Base-by-base conservation (phyloP, 371 early-diverging fungal genomes). In the Syncephalis plumigaleata region DNA sequence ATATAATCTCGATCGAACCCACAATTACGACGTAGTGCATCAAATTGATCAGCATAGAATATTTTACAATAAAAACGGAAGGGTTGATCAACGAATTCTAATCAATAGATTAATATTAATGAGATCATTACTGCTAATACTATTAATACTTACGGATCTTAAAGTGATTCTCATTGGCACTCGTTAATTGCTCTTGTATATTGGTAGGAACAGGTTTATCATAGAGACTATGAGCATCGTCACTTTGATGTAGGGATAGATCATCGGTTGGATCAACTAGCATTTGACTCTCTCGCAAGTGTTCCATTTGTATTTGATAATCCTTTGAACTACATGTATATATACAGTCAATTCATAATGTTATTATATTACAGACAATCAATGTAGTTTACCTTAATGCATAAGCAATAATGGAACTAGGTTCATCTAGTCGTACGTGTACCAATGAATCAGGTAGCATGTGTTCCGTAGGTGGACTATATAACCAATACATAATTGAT, bases 31-130 rank as follows among this genome's bases (percentile, higher is more conserved):
- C 96, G 68, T 42, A 95, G 61, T 1, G 81, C 81, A 52, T 91
- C 89, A 60, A 95, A 95, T 55, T 93, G 88, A 48, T 89, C 86
- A 11, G 88, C 87, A 60, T 78, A 95, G 53, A 80, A 93, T 13
- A 91, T 79, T 49, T 82, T 84, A 73, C 94, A 93, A 43, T 72
- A 66, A 42, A 90, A 67, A 51, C 69, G 73, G 11, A 31, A 31
- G 31, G 31, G 31, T 31, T 31, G 31, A 31, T 31, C 31, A 31
- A 31, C 31, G 11, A 31, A 31, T 31, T 31, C 31, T 31, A 31
- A 31, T 31, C 4, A 31, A 31, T 31, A 11, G 31, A 7, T 31
- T 31, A 31, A 31, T 31, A 31, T 4, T 31, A 7, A 31, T 7
- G n/a, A n/a, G n/a, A n/a, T n/a, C n/a, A n/a, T n/a, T n/a, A n/a